Conservation (phyloP, 225 moss, liverwort and hornwort species). For the Climacium dendroides region DNA sequence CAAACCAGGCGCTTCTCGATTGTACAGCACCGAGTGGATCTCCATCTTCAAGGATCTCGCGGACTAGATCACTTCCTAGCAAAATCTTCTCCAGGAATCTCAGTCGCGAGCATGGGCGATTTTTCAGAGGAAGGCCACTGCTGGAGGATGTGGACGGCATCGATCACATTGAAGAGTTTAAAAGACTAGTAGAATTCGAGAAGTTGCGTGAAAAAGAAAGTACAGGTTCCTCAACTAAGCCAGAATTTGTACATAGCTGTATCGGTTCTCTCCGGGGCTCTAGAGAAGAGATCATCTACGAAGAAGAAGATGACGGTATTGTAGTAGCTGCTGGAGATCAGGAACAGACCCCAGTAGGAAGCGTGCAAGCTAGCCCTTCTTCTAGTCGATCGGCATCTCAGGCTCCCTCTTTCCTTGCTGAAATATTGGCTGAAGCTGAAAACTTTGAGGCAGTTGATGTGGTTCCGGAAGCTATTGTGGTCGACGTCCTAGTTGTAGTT, state of each 20-base stretch:
- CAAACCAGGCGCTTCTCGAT: background rate
- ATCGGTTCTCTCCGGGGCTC: background rate
- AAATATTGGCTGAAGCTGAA: background rate
- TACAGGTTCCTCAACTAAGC: background rate
- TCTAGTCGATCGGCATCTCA: conserved; percentile 5
- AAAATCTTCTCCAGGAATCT: conserved; percentile 11
- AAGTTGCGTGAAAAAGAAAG: background rate
- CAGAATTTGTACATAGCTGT: conserved; percentile 2
- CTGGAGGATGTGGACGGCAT: conserved; percentile 4
- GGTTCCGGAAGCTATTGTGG: background rate
- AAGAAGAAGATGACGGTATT: background rate
- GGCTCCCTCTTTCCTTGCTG: conserved; percentile 4
- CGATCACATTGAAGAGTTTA: conserved; percentile 13
- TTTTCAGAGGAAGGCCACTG: conserved; percentile 8
- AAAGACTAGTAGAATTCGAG: conserved; percentile 20
- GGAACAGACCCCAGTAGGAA: background rate
- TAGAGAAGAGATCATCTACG: conserved; percentile 5
- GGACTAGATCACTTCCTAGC: conserved; percentile 25
- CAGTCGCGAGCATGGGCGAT: conserved; percentile 8
- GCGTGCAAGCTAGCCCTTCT: background rate
- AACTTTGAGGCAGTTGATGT: background rate
- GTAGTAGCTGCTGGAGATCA: background rate
- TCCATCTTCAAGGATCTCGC: conserved; percentile 12
- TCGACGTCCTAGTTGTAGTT: background rate
- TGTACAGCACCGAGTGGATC: conserved; percentile 17